Conservation (phyloP, 129 eudicot genomes). For the Cynara cardunculus region DNA sequence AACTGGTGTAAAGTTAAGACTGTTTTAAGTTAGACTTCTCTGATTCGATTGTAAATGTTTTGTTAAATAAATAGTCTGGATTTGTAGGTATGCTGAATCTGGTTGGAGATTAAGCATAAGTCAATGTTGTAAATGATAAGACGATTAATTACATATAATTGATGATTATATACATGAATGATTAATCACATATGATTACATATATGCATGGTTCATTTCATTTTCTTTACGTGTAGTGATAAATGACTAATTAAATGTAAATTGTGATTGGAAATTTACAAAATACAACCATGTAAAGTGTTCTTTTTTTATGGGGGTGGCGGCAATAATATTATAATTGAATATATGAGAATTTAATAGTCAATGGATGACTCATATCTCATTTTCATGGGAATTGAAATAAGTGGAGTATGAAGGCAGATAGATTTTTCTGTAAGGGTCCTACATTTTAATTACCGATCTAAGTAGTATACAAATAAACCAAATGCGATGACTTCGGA, state of each 20-base stretch:
- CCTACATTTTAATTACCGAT: background rate
- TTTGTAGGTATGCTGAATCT: too few species aligned
- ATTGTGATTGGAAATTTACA: background rate
- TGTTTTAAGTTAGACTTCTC: background rate
- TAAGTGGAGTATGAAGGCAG: background rate
- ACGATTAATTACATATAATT: background rate
- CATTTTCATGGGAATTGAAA: background rate
- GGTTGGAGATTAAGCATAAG: too few species aligned
- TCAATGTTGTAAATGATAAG: too few species aligned
- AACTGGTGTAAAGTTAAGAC: background rate
- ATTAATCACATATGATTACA: too few species aligned
- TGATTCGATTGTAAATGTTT: too few species aligned
- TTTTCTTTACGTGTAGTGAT: background rate
- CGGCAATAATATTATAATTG: background rate
- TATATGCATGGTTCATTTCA: too few species aligned
- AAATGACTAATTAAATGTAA: too few species aligned
- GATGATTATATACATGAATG: too few species aligned
- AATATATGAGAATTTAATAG: background rate
- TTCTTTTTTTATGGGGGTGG: background rate
- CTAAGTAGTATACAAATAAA: background rate
- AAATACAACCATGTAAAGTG: background rate
- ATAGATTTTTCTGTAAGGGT: background rate
- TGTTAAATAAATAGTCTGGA: too few species aligned
- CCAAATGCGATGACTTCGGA: too few species aligned
- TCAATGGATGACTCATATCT: background rate